Conservation (phyloP, 2,329 filamentous ascomycete genomes). For the Botryotinia narcissicola region DNA sequence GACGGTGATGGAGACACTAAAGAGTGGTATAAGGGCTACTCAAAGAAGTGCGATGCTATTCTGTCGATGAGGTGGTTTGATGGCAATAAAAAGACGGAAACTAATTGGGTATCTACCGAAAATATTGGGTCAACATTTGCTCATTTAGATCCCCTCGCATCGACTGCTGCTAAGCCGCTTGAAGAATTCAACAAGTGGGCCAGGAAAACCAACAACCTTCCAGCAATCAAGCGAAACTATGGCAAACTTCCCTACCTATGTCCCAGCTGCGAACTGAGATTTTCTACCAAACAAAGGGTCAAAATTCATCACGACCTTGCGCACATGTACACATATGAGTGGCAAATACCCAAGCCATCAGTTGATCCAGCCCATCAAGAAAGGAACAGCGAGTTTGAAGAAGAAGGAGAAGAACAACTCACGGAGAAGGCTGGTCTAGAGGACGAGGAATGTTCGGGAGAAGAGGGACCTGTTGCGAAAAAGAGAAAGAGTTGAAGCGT, state of each 20-base stretch:
- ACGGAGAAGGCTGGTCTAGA: not conserved
- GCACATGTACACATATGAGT: not conserved
- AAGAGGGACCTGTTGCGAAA: not conserved
- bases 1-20: not conserved
- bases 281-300: not conserved
- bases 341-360: not conserved
- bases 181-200: not conserved
- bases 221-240: not conserved
- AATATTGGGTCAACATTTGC: not conserved
- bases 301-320: not conserved
- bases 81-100: not conserved
- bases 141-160: not conserved
- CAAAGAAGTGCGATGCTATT: not conserved
- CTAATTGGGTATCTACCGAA: not conserved
- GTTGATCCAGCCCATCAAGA: not conserved
- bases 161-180: not conserved
- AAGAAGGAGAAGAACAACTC: not conserved
- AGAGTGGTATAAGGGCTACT: not conserved
- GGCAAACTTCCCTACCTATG: not conserved
- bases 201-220: not conserved
- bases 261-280: not conserved
- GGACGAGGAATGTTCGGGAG: not conserved
- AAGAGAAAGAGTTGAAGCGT: not conserved
- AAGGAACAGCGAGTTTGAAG: not conserved
- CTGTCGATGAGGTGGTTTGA: not conserved